Conservation (phyloP, 768 basidiomycete species). For the Mycena polygramma region DNA sequence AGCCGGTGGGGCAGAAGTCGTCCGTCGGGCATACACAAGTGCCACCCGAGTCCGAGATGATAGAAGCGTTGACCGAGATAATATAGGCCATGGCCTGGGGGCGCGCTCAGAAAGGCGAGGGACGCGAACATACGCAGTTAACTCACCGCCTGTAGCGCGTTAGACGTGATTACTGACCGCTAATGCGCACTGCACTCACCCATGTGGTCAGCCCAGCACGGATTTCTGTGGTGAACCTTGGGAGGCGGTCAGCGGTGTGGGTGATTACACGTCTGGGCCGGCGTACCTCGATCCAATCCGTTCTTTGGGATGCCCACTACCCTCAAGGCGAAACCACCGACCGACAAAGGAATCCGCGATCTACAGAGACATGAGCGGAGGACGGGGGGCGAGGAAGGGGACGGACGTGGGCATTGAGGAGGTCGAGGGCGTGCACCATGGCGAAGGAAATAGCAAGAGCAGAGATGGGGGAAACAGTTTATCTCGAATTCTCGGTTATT, state of each 20-base stretch:
- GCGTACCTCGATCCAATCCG: constrained; percentile 75
- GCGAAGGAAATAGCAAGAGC: not conserved
- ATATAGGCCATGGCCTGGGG: constrained; percentile 80
- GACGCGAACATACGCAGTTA: not conserved
- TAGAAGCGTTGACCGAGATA: constrained; percentile 88
- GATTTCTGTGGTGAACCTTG: constrained; percentile 72
- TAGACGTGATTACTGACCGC: not conserved
- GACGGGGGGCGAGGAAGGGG: not conserved
- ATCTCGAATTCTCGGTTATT: too few relatives aligned
- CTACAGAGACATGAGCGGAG: constrained; percentile 42
- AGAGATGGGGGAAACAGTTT: not conserved
- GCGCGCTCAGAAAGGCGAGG: constrained; percentile 62
- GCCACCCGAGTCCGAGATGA: constrained; percentile 82
- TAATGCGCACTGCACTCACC: constrained; percentile 57
- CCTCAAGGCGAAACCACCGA: constrained; percentile 81
- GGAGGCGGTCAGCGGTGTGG: constrained; percentile 5
- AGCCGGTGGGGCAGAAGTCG: constrained; percentile 60
- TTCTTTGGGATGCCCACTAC: constrained; percentile 73
- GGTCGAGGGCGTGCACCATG: constrained; percentile 51
- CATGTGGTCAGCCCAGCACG: constrained; percentile 87
- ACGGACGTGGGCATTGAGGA: constrained; percentile 54
- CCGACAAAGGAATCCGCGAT: constrained; percentile 58
- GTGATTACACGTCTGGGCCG: constrained; percentile 44
- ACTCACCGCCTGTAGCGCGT: constrained; percentile 15
- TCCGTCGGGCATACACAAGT: constrained; percentile 80